Conservation (phyloP, 2,329 filamentous ascomycete species). For the Curvularia lunata region DNA sequence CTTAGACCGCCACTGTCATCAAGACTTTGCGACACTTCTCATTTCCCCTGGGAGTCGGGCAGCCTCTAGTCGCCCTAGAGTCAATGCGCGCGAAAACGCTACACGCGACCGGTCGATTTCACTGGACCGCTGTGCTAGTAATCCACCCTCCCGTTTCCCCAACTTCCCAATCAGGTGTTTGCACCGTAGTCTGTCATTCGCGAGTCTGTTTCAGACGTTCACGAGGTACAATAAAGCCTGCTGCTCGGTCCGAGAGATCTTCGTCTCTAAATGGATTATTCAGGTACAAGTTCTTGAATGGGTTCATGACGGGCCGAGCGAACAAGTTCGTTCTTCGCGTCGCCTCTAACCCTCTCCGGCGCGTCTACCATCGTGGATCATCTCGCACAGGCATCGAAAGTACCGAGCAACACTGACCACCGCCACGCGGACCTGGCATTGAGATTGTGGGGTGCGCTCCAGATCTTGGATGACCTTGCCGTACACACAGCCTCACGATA, state of each 20-base stretch:
- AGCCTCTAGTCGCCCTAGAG: slow-evolving; percentile 11
- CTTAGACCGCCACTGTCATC: slow-evolving; percentile 13
- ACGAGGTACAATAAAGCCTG: slow-evolving; percentile 15
- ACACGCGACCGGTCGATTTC: background rate
- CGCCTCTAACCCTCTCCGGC: background rate
- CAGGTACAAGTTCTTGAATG: slow-evolving; percentile 10
- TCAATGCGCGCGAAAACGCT: slow-evolving; percentile 6
- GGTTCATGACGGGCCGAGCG: slow-evolving; percentile 15
- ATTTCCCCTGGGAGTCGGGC: slow-evolving; percentile 16
- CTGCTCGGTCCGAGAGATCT: slow-evolving; percentile 17
- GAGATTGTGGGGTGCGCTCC: slow-evolving; percentile 4
- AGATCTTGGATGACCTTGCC: slow-evolving; percentile 1
- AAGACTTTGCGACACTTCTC: slow-evolving; percentile 12
- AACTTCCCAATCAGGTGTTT: slow-evolving; percentile 17
- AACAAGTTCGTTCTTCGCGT: slow-evolving; percentile 4
- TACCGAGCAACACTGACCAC: slow-evolving; percentile 3
- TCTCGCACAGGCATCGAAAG: slow-evolving; percentile 4
- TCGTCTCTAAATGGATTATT: slow-evolving; percentile 5
- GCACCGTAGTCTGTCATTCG: slow-evolving; percentile 10
- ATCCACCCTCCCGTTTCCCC: background rate
- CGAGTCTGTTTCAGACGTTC: slow-evolving; percentile 14
- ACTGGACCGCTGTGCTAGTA: background rate
- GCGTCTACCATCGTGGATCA: slow-evolving; percentile 6
- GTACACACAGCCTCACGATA: slow-evolving; percentile 2
- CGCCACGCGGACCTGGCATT: background rate